Conservation (phyloP, 2,329 filamentous ascomycete species). For the Pseudogymnoascus sp. region DNA sequence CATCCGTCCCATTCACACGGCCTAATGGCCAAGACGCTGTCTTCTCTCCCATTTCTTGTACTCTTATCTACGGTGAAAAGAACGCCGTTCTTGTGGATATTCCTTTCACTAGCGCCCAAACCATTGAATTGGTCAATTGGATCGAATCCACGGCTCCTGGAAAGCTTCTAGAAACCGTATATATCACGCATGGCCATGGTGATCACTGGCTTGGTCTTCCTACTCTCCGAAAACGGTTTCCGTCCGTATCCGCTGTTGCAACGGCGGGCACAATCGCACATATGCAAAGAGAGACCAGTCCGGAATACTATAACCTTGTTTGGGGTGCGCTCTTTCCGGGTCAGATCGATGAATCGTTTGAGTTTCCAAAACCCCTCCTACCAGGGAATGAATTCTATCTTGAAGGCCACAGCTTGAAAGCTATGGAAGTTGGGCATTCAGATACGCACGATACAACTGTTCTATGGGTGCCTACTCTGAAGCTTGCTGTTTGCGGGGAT, state of each 20-base stretch:
- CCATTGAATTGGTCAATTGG: too few species aligned
- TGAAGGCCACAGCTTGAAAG: conserved; percentile 19
- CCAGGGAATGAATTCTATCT: conserved; percentile 18
- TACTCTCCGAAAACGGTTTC: conserved; percentile 26
- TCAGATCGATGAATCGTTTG: conserved; percentile 19
- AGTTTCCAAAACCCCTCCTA: conserved; percentile 17
- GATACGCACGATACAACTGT: conserved; percentile 28
- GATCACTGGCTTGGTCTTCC: conserved; percentile 35
- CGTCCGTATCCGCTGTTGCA: conserved; percentile 19
- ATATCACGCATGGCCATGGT: conserved; percentile 37
- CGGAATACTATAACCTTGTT: conserved; percentile 11
- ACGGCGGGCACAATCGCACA: conserved; percentile 21
- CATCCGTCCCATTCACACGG: too few species aligned
- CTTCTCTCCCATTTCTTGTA: too few species aligned
- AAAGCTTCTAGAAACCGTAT: conserved; percentile 30
- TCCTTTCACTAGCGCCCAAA: too few species aligned
- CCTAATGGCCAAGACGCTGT: too few species aligned
- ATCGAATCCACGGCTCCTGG: too few species aligned
- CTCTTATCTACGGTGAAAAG: too few species aligned
- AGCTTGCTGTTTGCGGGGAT: conserved; percentile 33
- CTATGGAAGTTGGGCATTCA: conserved; percentile 21
- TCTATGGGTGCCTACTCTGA: conserved; percentile 30
- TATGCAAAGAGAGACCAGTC: conserved; percentile 20
- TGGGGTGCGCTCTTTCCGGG: conserved; percentile 24
- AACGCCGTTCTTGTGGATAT: too few species aligned